Conservation (phyloP, 2,329 filamentous ascomycete genomes). For the Fusarium papillatum region DNA sequence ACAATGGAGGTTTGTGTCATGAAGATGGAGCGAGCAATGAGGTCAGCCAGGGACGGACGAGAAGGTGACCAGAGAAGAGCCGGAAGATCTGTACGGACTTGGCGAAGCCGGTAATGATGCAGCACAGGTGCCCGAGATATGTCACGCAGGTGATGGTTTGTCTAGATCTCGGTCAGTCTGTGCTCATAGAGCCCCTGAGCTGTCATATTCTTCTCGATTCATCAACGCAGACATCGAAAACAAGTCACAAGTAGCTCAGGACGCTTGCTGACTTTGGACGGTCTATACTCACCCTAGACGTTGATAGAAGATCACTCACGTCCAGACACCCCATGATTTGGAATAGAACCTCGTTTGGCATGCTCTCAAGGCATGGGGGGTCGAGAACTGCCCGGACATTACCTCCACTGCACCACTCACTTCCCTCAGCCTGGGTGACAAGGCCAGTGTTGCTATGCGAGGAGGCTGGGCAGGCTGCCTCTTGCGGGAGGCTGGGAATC, state of each 20-base stretch:
- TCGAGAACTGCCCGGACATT: background rate
- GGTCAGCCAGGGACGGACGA: slow-evolving; percentile 71
- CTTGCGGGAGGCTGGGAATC: slow-evolving; percentile 19
- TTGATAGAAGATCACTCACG: slow-evolving; percentile 67
- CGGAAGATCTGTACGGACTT: slow-evolving; percentile 66
- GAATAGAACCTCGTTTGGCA: slow-evolving; percentile 70
- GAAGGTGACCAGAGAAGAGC: slow-evolving; percentile 68
- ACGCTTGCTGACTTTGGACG: slow-evolving; percentile 10
- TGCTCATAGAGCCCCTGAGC: slow-evolving; percentile 7
- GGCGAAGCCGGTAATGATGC: slow-evolving; percentile 72
- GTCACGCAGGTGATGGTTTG: slow-evolving; percentile 71
- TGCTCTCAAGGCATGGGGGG: slow-evolving; percentile 50
- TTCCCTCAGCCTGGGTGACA: background rate
- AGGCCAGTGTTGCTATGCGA: slow-evolving; percentile 7
- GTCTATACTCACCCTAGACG: slow-evolving; percentile 65
- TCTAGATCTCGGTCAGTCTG: slow-evolving; percentile 55
- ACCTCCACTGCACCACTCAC: background rate
- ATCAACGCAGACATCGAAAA: background rate
- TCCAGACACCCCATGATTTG: slow-evolving; percentile 70
- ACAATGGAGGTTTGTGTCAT: slow-evolving; percentile 75
- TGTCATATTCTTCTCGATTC: background rate
- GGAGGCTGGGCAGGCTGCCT: slow-evolving; percentile 18
- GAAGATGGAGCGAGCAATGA: slow-evolving; percentile 76
- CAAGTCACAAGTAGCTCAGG: slow-evolving; percentile 1
- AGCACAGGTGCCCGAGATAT: slow-evolving; percentile 76